Percentiles rank a stretch among this genome's conserved stretches.
Evolutionary conservation across 1,284 basidiomycete species (phyloP).

Genomic region (Singerocomus inundabilis): DNA sequence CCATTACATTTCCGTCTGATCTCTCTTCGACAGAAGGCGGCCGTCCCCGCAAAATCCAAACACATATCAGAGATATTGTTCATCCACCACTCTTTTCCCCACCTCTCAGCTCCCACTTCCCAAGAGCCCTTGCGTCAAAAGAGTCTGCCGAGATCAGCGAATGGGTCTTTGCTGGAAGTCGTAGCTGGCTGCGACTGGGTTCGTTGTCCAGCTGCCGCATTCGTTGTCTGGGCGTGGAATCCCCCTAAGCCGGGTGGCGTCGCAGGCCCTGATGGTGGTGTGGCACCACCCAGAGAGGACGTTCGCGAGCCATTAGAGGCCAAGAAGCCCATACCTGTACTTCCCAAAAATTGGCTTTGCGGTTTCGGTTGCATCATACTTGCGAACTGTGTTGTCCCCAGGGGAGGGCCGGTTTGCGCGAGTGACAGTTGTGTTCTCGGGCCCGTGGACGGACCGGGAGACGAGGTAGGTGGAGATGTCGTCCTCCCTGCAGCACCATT

Average conservation of each 20-base stretch:
- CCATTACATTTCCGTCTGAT: constrained; percentile 1
- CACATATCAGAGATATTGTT: background rate
- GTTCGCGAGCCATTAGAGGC: constrained; percentile 4
- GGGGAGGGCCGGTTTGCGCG: background rate
- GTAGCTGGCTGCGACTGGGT: constrained; percentile 13
- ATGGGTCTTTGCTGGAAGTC: constrained; percentile 68
- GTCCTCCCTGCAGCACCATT: constrained; percentile 19
- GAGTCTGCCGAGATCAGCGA: constrained; percentile 73
- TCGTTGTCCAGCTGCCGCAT: constrained; percentile 16
- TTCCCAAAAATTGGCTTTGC: constrained; percentile 7
- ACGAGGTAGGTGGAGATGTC: constrained; percentile 18
- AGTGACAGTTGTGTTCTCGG: constrained; percentile 6
- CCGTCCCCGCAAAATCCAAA: background rate
- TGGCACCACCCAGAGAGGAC: constrained; percentile 12
- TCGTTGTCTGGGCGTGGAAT: constrained; percentile 17
- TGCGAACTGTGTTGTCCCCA: constrained; percentile 14
- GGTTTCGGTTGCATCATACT: constrained; percentile 20
- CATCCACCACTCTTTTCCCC: too few species aligned
- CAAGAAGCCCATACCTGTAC: constrained; percentile 17
- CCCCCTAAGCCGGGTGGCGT: constrained; percentile 13
- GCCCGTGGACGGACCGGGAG: constrained; percentile 25
- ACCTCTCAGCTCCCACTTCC: too few species aligned
- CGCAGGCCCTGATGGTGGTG: constrained; percentile 21
- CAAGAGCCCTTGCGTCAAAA: constrained; percentile 44
- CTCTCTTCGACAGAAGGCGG: background rate